Evolutionary conservation across 2,329 filamentous ascomycete genomes (phyloP).

Genomic region (Neopestalotiopsis rosae): DNA sequence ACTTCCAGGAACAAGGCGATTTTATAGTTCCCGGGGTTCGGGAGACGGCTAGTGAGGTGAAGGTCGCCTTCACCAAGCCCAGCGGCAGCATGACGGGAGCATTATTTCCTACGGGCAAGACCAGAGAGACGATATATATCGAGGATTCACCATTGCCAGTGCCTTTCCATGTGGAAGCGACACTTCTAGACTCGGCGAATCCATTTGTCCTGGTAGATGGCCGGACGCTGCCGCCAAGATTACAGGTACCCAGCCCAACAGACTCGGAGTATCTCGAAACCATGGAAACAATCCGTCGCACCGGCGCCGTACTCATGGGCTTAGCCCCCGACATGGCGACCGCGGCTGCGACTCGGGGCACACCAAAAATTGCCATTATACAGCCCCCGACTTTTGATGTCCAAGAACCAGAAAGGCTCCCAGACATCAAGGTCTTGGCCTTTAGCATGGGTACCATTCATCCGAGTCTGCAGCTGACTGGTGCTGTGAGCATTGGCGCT

Average conservation of each 20-base stretch:
- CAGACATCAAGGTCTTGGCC: constrained; percentile 47
- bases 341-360: constrained; percentile 26
- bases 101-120: constrained; percentile 42
- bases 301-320: constrained; percentile 45
- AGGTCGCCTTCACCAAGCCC: constrained; percentile 43
- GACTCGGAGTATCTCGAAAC: constrained; percentile 33
- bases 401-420: not conserved
- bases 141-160: constrained; percentile 15
- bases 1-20: constrained; percentile 35
- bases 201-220: constrained; percentile 45
- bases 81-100: constrained; percentile 47
- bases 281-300: constrained; percentile 43
- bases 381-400: constrained; percentile 27
- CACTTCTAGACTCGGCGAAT: constrained; percentile 47
- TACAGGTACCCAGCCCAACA: constrained; percentile 27
- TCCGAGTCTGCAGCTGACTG: constrained; percentile 57
- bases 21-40: constrained; percentile 47
- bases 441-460: constrained; percentile 58
- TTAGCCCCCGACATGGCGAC: constrained; percentile 42
- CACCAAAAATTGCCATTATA: constrained; percentile 47
- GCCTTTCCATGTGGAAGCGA: constrained; percentile 33
- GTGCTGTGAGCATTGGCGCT: constrained; percentile 52
- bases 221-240: not conserved
- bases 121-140: constrained; percentile 37
- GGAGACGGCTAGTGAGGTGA: constrained; percentile 39